phyloP scores from a whole-genome alignment of 371 early-diverging fungal genomes.

The Batkoa obscura region DNA sequence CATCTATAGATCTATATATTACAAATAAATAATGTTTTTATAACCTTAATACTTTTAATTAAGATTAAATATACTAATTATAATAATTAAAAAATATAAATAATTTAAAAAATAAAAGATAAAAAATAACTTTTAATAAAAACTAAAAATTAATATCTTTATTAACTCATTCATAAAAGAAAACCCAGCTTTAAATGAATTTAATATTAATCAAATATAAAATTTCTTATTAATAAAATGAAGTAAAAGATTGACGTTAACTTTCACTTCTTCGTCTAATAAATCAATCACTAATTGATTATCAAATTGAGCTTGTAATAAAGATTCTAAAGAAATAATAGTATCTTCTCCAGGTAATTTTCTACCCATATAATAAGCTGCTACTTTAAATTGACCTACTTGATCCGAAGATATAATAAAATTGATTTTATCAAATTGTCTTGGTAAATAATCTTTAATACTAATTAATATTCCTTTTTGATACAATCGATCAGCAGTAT shows the following conservation, averaged over 20 bases:
- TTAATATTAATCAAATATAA: too few relatives aligned
- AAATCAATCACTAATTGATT: slow-evolving; percentile 73
- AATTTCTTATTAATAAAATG: slow-evolving; percentile 94
- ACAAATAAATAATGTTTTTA: too few relatives aligned
- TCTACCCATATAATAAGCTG: slow-evolving; percentile 59
- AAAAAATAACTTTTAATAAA: too few relatives aligned
- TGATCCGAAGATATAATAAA: slow-evolving; percentile 82
- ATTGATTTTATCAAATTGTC: slow-evolving; percentile 70
- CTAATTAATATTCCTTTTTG: slow-evolving; percentile 83
- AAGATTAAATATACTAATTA: too few relatives aligned
- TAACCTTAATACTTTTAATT: too few relatives aligned
- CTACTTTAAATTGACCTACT: slow-evolving; percentile 71
- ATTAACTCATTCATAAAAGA: too few relatives aligned
- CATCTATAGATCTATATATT: too few relatives aligned
- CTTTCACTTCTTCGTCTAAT: slow-evolving; percentile 76
- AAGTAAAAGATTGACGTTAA: slow-evolving; percentile 86
- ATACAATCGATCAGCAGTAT: slow-evolving; percentile 77
- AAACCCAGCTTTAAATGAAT: too few relatives aligned
- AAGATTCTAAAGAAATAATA: slow-evolving; percentile 74
- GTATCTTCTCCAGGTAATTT: slow-evolving; percentile 49
- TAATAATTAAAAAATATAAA: too few relatives aligned
- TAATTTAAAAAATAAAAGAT: too few relatives aligned
- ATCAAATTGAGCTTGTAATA: slow-evolving; percentile 83
- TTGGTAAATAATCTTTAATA: slow-evolving; percentile 55
- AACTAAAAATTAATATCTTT: too few relatives aligned